Evolutionary conservation across 306 rosid species (phyloP).

Genomic region (Prunus salicina): DNA sequence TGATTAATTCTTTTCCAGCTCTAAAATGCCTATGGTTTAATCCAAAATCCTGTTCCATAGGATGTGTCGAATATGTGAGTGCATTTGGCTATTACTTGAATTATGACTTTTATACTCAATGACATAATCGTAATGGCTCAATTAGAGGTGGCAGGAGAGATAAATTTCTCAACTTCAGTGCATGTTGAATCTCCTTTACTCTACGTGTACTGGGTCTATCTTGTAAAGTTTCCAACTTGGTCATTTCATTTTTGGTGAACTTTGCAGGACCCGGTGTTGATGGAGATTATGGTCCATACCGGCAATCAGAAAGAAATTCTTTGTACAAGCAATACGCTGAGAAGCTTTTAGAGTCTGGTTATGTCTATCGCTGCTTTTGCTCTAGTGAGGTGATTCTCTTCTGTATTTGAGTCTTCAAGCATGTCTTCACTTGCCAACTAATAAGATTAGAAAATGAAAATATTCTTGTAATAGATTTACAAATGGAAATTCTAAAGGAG

Average conservation of each 20-base stretch:
- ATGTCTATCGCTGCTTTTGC: slow-evolving; percentile 91
- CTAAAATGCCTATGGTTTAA: neutral
- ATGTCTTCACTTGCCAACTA: neutral
- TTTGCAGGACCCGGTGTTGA: slow-evolving; percentile 82
- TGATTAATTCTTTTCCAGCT: neutral
- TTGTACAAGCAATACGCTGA: slow-evolving; percentile 75
- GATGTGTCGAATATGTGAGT: neutral
- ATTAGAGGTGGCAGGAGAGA: neutral
- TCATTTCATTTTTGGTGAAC: slow-evolving; percentile 11
- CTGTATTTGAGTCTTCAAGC: neutral
- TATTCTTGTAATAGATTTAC: neutral
- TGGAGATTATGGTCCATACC: slow-evolving; percentile 92
- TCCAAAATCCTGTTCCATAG: neutral
- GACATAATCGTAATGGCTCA: neutral
- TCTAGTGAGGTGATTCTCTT: slow-evolving; percentile 61
- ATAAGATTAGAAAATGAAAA: neutral
- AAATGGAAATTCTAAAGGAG: neutral
- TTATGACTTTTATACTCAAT: neutral
- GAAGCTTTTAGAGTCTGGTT: slow-evolving; percentile 69
- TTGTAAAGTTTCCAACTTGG: neutral
- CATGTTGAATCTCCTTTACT: neutral
- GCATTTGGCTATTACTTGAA: neutral
- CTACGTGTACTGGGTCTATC: neutral
- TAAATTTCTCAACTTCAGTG: neutral
- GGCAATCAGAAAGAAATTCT: slow-evolving; percentile 89